phyloP scores from a whole-genome alignment of 148 eudicot species.

The Persicaria maculosa region DNA sequence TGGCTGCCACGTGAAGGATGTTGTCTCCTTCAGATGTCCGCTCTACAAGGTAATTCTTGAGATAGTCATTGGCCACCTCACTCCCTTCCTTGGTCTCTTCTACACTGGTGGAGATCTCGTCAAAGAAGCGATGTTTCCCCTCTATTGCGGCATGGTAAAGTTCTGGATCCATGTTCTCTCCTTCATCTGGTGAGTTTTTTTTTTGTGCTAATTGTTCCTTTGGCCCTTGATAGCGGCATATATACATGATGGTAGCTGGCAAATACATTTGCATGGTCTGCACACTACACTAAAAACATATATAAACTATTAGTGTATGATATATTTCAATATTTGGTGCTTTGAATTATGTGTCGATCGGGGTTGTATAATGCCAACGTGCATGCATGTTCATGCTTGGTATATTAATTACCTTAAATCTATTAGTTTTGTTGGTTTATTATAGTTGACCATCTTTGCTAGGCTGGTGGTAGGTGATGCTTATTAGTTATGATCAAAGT shows the following conservation, averaged over 20 bases:
- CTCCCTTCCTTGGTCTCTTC: conserved; percentile 12
- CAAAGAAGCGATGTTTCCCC: conserved; percentile 22
- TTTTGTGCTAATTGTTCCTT: background rate
- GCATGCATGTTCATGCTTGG: background rate
- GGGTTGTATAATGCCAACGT: background rate
- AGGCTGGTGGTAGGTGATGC: background rate
- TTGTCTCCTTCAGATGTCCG: conserved; percentile 29
- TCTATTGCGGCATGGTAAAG: conserved; percentile 28
- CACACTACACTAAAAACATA: background rate
- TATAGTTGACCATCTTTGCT: conserved; percentile 4
- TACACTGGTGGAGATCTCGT: background rate
- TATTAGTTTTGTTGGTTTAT: background rate
- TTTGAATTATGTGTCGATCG: background rate
- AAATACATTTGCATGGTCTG: conserved; percentile 3
- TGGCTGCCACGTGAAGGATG: conserved; percentile 33
- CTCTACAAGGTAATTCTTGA: conserved; percentile 17
- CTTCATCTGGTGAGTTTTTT: background rate
- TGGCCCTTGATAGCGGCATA: background rate
- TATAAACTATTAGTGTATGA: background rate
- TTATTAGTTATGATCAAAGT: background rate
- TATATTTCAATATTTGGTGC: no score
- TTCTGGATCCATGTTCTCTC: conserved; percentile 20
- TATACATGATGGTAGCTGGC: background rate
- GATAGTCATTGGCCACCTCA: background rate
- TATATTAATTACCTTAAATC: background rate